Percentiles rank a stretch among this genome's conserved stretches.
phyloP scores from a whole-genome alignment of 805 yeast genomes.

The Metahyphopichia silvanorum region DNA sequence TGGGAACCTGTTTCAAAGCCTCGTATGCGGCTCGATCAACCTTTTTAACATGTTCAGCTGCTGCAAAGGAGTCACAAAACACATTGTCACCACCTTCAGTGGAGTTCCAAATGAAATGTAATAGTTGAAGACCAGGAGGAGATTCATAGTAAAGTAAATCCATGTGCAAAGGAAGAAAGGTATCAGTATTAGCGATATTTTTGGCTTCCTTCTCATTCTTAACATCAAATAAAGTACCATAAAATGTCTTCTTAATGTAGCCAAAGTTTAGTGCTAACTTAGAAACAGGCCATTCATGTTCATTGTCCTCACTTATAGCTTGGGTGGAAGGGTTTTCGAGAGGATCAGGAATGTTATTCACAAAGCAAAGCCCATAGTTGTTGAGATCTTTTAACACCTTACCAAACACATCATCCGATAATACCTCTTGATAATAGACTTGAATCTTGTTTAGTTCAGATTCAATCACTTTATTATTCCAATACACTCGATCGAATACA shows the following conservation, averaged over 20 bases:
- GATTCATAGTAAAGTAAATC: conserved; percentile 74
- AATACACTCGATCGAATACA: conserved; percentile 16
- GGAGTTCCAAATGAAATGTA: conserved; percentile 56
- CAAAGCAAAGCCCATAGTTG: conserved; percentile 53
- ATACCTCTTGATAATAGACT: conserved; percentile 38
- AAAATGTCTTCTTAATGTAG: conserved; percentile 66
- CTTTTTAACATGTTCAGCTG: conserved; percentile 53
- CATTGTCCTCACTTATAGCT: conserved; percentile 37
- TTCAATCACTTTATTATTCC: conserved; percentile 35
- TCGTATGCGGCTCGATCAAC: conserved; percentile 60
- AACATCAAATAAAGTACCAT: conserved; percentile 71
- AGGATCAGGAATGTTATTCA: conserved; percentile 51
- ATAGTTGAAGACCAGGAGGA: conserved; percentile 74
- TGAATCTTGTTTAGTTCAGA: conserved; percentile 14
- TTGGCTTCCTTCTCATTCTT: conserved; percentile 46
- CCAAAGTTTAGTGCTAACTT: conserved; percentile 53
- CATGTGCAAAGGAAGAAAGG: conserved; percentile 70
- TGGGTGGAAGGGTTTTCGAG: conserved; percentile 20
- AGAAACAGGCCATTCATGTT: conserved; percentile 38
- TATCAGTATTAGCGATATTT: conserved; percentile 67
- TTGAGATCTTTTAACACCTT: conserved; percentile 46
- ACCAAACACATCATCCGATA: conserved; percentile 30
- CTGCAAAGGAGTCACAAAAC: conserved; percentile 68
- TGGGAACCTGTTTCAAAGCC: conserved; percentile 60
- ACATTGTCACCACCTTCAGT: conserved; percentile 66